phyloP scores from a whole-genome alignment of 306 rosid genomes.

The Astragalus glycyphyllos region DNA sequence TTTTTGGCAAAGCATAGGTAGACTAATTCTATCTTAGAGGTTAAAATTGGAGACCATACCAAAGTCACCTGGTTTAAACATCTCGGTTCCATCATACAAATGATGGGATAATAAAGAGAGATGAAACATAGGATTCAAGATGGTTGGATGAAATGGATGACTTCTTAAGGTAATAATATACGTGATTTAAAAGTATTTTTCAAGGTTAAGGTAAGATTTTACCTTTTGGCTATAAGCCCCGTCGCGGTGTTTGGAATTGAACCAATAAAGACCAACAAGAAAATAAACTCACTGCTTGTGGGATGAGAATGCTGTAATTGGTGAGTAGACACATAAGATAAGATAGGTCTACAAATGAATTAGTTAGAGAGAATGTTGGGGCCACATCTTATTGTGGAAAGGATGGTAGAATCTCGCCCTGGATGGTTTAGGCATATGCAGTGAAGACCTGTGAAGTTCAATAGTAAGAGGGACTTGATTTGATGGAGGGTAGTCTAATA shows the following conservation, averaged over 20 bases:
- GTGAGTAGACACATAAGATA: neutral
- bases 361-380: constrained; percentile 16
- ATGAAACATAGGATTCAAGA: neutral
- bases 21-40: neutral
- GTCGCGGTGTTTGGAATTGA: neutral
- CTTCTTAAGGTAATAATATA: neutral
- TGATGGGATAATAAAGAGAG: neutral
- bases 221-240: neutral
- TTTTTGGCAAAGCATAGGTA: neutral
- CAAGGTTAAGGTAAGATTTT: constrained; percentile 13
- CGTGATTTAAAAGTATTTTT: neutral
- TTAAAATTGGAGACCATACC: constrained; percentile 4
- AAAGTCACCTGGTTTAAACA: neutral
- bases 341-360: neutral
- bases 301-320: neutral
- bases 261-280: neutral
- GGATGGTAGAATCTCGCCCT: constrained; percentile 8
- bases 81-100: neutral
- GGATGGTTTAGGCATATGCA: constrained; percentile 11
- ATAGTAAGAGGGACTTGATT: constrained; percentile 9
- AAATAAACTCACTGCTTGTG: constrained; percentile 2
- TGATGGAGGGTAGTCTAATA: constrained; percentile 11
- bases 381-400: neutral
- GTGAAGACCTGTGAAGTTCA: neutral
- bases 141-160: neutral